A percentile compares a stretch with the other conserved stretches of the same genome.
Evolutionary conservation across 805 yeast species (phyloP).

Genomic region (Candida glaebosa): DNA sequence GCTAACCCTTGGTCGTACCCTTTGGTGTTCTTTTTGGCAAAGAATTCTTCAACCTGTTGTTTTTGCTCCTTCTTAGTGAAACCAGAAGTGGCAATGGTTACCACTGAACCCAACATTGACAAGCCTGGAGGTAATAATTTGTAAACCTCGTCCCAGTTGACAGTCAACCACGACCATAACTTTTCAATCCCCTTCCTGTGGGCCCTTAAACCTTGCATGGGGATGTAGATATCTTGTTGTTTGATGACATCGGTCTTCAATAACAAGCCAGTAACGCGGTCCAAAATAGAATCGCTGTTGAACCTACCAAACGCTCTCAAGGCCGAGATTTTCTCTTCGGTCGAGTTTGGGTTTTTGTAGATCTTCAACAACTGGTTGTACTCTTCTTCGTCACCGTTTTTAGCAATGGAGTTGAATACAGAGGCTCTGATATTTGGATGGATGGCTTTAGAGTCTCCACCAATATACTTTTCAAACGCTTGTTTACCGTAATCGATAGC

Average conservation of each 20-base stretch:
- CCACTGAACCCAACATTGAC: constrained; percentile 75
- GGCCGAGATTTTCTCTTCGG: constrained; percentile 69
- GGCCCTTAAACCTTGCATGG: constrained; percentile 68
- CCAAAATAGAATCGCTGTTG: constrained; percentile 46
- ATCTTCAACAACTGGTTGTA: constrained; percentile 61
- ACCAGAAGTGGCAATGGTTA: constrained; percentile 56
- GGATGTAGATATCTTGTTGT: constrained; percentile 70
- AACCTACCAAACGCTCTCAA: constrained; percentile 67
- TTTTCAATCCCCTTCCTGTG: constrained; percentile 64
- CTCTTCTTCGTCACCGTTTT: constrained; percentile 56
- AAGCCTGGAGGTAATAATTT: constrained; percentile 76
- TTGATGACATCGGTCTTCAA: constrained; percentile 57
- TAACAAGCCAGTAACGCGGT: constrained; percentile 53
- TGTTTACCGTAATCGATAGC: constrained; percentile 46
- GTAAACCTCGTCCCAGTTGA: constrained; percentile 68
- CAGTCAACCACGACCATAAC: constrained; percentile 69
- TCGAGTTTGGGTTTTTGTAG: constrained; percentile 56
- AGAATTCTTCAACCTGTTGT: constrained; percentile 49
- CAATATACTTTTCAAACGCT: constrained; percentile 50
- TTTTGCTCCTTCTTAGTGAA: constrained; percentile 56
- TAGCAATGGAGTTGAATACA: constrained; percentile 65
- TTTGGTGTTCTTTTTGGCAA: constrained; percentile 51
- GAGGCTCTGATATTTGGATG: constrained; percentile 70
- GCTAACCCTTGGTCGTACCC: constrained; percentile 65
- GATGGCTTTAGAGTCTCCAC: constrained; percentile 65